phyloP scores from a whole-genome alignment of 805 yeast genomes.

The Wickerhamia fluorescens region DNA sequence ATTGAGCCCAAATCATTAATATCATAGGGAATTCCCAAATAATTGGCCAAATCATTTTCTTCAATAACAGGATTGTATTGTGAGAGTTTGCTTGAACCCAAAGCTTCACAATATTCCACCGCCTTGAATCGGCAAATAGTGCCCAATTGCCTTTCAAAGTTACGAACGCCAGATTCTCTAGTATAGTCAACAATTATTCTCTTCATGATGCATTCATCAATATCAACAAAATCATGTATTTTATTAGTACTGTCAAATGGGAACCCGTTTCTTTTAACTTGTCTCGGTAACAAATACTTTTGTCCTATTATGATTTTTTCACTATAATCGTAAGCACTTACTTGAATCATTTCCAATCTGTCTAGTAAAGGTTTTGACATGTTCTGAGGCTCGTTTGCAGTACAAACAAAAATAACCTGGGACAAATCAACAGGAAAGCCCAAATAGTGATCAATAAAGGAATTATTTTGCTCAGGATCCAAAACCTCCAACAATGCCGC shows the following conservation, averaged over 20 bases:
- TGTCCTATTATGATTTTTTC: slow-evolving; percentile 72
- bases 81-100: slow-evolving; percentile 10
- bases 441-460: slow-evolving; percentile 74
- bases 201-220: slow-evolving; percentile 50
- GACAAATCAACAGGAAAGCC: slow-evolving; percentile 84
- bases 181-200: slow-evolving; percentile 64
- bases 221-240: slow-evolving; percentile 36
- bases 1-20: slow-evolving; percentile 24
- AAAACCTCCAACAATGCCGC: slow-evolving; percentile 83
- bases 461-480: slow-evolving; percentile 81
- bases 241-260: slow-evolving; percentile 18
- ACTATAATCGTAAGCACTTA: slow-evolving; percentile 71
- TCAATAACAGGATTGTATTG: slow-evolving; percentile 36
- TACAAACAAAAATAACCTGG: slow-evolving; percentile 74
- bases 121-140: slow-evolving; percentile 78
- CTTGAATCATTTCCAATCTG: slow-evolving; percentile 74
- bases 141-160: slow-evolving; percentile 67
- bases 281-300: slow-evolving; percentile 68
- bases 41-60: slow-evolving; percentile 53
- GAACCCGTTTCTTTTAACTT: slow-evolving; percentile 61
- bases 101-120: slow-evolving; percentile 48
- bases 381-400: slow-evolving; percentile 71
- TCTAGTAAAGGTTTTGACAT: slow-evolving; percentile 74
- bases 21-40: slow-evolving; percentile 58
- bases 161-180: slow-evolving; percentile 81